Evolutionary conservation across 1,284 basidiomycete species (phyloP).

Genomic region (Malassezia globosa): DNA sequence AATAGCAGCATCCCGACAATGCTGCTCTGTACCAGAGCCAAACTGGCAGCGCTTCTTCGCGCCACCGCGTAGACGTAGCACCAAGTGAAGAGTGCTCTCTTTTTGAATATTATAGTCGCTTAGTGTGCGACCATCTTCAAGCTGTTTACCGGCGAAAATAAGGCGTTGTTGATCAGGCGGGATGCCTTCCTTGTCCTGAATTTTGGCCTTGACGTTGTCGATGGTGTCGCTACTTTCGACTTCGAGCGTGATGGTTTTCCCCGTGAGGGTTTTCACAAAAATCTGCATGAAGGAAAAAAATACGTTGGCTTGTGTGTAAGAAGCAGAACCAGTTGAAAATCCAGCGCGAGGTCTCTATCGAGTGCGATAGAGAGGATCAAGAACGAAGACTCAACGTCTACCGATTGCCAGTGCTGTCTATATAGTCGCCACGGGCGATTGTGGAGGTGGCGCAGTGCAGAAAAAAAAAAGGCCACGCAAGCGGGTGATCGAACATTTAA

Average conservation of each 20-base stretch:
- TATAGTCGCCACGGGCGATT: background rate
- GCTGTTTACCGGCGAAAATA: slow-evolving; percentile 97
- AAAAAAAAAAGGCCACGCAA: slow-evolving; percentile 13
- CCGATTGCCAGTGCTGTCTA: too few relatives aligned
- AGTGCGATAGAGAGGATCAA: slow-evolving; percentile 1
- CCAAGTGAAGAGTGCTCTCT: slow-evolving; percentile 45
- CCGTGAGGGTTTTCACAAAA: slow-evolving; percentile 46
- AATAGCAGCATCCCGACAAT: slow-evolving; percentile 45
- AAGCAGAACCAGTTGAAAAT: background rate
- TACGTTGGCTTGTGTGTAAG: background rate
- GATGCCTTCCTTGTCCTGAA: slow-evolving; percentile 59
- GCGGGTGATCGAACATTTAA: slow-evolving; percentile 13
- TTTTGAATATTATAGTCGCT: slow-evolving; percentile 70
- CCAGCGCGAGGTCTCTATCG: background rate
- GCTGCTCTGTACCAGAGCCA: slow-evolving; percentile 33
- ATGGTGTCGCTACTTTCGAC: slow-evolving; percentile 66
- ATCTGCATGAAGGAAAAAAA: slow-evolving; percentile 33
- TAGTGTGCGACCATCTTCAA: slow-evolving; percentile 53
- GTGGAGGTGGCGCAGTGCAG: slow-evolving; percentile 12
- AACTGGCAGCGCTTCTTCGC: slow-evolving; percentile 44
- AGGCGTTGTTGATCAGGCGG: slow-evolving; percentile 92
- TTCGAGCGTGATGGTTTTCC: slow-evolving; percentile 48
- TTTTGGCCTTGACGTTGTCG: slow-evolving; percentile 60
- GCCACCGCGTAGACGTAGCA: slow-evolving; percentile 42
- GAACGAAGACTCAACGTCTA: too few relatives aligned